A percentile compares a stretch with the other conserved stretches of the same genome.
phyloP scores from a whole-genome alignment of 2,329 filamentous ascomycete species.

The Bipolaris zeicola region DNA sequence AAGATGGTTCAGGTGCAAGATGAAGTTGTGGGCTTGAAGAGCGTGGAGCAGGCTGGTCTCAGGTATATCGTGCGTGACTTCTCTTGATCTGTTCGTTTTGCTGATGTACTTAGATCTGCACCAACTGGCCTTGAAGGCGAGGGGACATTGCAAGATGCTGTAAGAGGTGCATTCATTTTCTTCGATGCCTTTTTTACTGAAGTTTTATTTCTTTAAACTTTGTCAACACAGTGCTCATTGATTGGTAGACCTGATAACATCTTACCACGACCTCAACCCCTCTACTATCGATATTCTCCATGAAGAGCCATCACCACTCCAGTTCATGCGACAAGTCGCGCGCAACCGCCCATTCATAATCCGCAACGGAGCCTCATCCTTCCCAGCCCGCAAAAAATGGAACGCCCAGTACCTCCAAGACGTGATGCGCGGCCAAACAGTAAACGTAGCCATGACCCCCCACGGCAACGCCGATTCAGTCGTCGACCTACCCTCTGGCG shows the following conservation, averaged over 20 bases:
- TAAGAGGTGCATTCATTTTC: conserved; percentile 43
- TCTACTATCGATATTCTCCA: conserved; percentile 64
- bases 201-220: neutral
- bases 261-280: conserved; percentile 76
- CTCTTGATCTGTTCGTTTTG: neutral
- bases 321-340: conserved; percentile 79
- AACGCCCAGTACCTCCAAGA: conserved; percentile 63
- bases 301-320: conserved; percentile 72
- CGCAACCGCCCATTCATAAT: conserved; percentile 77
- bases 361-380: conserved; percentile 64
- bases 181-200: neutral
- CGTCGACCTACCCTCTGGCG: conserved; percentile 64
- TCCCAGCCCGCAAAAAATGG: conserved; percentile 70
- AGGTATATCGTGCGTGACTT: conserved; percentile 16
- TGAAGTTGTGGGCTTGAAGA: conserved; percentile 27
- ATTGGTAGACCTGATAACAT: conserved; percentile 60
- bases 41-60: conserved; percentile 18
- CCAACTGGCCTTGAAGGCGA: conserved; percentile 36
- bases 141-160: conserved; percentile 37
- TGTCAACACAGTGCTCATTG: neutral
- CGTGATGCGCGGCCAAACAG: conserved; percentile 60
- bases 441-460: conserved; percentile 82
- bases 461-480: conserved; percentile 66
- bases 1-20: conserved; percentile 21
- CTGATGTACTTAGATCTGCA: conserved; percentile 29